These are phyloP conservation scores for Neoconidiobolus thromboides DNA, from an alignment of 371 early-diverging fungal genomes.

Conservation along the genomic window DNA sequence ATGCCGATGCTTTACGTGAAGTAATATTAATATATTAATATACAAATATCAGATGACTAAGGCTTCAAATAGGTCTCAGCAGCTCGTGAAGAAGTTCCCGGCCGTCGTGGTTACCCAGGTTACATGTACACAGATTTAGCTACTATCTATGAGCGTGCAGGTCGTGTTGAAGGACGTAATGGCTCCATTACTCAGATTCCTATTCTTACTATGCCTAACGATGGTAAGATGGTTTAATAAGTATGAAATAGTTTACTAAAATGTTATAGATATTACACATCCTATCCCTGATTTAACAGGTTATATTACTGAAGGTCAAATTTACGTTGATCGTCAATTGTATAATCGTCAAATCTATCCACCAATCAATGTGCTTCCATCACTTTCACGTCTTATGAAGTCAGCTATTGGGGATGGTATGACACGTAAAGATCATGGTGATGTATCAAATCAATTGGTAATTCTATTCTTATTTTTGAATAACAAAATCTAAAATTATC, in stretches of 20 bases:
- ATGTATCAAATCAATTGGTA: constrained; percentile 98
- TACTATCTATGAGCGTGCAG: constrained; percentile 99
- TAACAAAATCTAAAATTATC: not conserved
- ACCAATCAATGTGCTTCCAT: constrained; percentile 99
- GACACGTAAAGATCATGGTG: constrained; percentile 99
- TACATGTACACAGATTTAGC: constrained; percentile 99
- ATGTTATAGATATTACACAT: constrained; percentile 89
- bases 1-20: constrained; percentile 99
- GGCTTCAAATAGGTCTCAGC: constrained; percentile 54
- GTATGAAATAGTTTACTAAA: not conserved
- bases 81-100: constrained; percentile 99
- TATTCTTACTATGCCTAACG: constrained; percentile 99
- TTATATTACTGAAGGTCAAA: constrained; percentile 99
- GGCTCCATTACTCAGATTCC: constrained; percentile 99
- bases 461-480: not conserved
- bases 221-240: constrained; percentile 37
- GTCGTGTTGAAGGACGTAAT: constrained; percentile 97
- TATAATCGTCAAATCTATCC: constrained; percentile 99
- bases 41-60: not conserved
- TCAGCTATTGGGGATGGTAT: constrained; percentile 99
- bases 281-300: constrained; percentile 99
- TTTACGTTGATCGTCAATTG: constrained; percentile 98
- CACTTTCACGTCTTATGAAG: constrained; percentile 99
- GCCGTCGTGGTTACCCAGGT: constrained; percentile 99
- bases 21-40: constrained; percentile 15